Base-by-base conservation (phyloP, 2,329 filamentous ascomycete species). In the Tolypocladium tundrense region DNA sequence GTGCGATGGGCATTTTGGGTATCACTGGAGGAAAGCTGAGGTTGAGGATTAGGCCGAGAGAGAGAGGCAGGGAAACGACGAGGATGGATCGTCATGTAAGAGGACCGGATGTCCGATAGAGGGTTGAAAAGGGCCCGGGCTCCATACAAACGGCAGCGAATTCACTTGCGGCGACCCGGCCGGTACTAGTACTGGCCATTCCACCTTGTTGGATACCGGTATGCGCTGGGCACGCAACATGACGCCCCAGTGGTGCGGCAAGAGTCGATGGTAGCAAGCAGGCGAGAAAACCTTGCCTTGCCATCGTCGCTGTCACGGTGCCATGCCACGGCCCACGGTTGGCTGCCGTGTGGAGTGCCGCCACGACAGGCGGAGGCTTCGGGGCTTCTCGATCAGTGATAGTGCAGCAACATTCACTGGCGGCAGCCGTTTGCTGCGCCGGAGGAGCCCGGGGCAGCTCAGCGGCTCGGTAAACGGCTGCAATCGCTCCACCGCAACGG, bases 1-100 rank as follows among this genome's bases (percentile, higher is more conserved):
- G 62, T n/a, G 78, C 75, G 58, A 77, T 78, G 48, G 79, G 79
- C 75, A 82, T 83, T 7, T 14, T 51, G 19, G 19, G 31, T 21
- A 24, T 51, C 48, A 35, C 48, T 14, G 9, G 48, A 4, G 21
- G 31, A 31, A 45, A 45, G 42, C 24, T 9, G 11, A 37, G 31
- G 31, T 21, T 51, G 31, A 51, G 19, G 19, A 13, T 35, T 35
- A 7, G 33, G 31, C 21, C 19, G 48, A 3, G 31, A 35, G 5
- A 21, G 19, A 10, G 31, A 19, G 31, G 48, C 14, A 31, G 7
- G 7, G 5, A 40, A 14, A 40, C 37, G 39, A 14, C 14, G 39
- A 40, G 39, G 39, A 16, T 16, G 39, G 39, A 40, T 40, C 14
- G 31, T 51, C 48, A 51, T 35, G 31, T 51, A 51, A 35, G 45